Evolutionary conservation across 495 filamentous ascomycete species (phyloP).

Genomic region (Xylaria palmicola): DNA sequence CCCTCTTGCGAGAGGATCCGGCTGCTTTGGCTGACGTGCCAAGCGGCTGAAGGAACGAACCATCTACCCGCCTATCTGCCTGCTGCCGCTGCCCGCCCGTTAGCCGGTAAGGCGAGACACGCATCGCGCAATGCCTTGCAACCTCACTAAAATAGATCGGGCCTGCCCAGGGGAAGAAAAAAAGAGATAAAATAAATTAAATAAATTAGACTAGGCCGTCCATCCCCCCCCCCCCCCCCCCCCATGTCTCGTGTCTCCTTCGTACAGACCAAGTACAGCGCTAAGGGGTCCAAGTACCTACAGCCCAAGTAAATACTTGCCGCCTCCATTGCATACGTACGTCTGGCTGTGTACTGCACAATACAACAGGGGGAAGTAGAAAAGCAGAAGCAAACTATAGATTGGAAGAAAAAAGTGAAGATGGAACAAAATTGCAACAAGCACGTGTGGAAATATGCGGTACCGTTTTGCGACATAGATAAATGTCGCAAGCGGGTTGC

Average conservation of each 20-base stretch:
- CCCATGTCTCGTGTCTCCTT: constrained; percentile 14
- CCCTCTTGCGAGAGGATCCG: constrained; percentile 12
- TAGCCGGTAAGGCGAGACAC: constrained; percentile 13
- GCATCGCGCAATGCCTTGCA: constrained; percentile 16
- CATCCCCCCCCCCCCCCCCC: not conserved
- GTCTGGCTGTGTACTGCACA: constrained; percentile 1
- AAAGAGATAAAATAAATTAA: not conserved
- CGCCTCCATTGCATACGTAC: constrained; percentile 5
- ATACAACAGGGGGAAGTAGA: not conserved
- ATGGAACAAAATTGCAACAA: too few relatives aligned
- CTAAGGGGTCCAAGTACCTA: not conserved
- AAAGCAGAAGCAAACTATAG: too few relatives aligned
- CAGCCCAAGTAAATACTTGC: not conserved
- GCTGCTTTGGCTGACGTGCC: constrained; percentile 3
- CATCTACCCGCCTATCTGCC: not conserved
- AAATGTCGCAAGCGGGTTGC: too few relatives aligned
- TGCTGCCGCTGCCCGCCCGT: not conserved
- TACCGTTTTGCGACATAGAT: too few relatives aligned
- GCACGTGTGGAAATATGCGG: too few relatives aligned
- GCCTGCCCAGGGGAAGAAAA: constrained; percentile 6
- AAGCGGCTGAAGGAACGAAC: not conserved
- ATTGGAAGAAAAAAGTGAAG: too few relatives aligned
- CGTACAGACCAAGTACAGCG: constrained; percentile 8
- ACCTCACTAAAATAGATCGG: constrained; percentile 20
- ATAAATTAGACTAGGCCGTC: not conserved